phyloP scores from a whole-genome alignment of 352 stramenopile species.

The Pythium aristosporum region DNA sequence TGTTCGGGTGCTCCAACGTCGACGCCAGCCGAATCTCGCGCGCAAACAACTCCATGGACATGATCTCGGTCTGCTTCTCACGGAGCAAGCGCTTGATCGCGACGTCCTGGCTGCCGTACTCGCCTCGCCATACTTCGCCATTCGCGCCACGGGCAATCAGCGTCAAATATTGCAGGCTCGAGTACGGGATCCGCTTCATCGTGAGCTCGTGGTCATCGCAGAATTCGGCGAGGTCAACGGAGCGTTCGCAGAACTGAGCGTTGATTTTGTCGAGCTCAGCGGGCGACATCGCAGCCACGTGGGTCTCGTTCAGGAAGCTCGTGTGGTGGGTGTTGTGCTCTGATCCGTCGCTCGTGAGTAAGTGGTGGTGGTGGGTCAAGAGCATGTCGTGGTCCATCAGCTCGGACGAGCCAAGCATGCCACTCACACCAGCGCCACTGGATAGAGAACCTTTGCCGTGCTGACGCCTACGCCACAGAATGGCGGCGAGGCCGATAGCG shows the following conservation, averaged over 20 bases:
- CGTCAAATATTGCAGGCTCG: conserved; percentile 21
- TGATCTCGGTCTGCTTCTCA: conserved; percentile 10
- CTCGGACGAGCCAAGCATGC: conserved; percentile 2
- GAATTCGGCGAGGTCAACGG: conserved; percentile 23
- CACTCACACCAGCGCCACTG: background rate
- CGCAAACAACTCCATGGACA: conserved; percentile 65
- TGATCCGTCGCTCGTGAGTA: conserved; percentile 11
- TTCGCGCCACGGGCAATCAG: conserved; percentile 24
- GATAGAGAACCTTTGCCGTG: background rate
- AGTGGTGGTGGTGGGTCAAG: conserved; percentile 14
- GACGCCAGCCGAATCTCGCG: conserved; percentile 83
- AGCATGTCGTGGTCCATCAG: conserved; percentile 16
- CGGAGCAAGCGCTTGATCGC: conserved; percentile 27
- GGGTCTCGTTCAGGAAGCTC: conserved; percentile 1
- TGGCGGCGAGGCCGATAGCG: background rate
- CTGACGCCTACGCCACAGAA: conserved; percentile 7
- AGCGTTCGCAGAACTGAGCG: conserved; percentile 17
- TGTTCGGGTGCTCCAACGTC: conserved; percentile 71
- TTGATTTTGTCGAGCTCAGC: conserved; percentile 25
- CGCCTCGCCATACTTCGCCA: conserved; percentile 29
- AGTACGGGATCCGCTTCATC: conserved; percentile 25
- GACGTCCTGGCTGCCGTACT: conserved; percentile 15
- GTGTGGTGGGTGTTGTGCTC: conserved; percentile 2
- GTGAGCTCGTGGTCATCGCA: conserved; percentile 26
- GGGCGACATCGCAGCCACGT: conserved; percentile 2